Base-by-base conservation (phyloP, 2,329 filamentous ascomycete species). In the Venturia carpophila region DNA sequence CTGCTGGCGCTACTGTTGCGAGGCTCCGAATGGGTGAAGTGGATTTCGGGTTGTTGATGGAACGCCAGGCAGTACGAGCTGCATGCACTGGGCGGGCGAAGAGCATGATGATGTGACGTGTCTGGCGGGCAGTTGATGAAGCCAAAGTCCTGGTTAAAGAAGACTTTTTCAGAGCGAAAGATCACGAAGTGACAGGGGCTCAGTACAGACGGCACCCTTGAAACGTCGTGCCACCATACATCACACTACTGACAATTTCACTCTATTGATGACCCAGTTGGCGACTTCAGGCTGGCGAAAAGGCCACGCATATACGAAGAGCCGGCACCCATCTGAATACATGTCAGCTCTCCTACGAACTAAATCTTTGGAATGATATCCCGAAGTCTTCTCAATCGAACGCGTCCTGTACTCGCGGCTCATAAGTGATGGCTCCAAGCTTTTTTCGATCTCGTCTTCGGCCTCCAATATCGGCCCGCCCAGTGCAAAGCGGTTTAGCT, bases 1-100 rank as follows among this genome's bases (percentile, higher is more conserved):
- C 5, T 39, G 19, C 64, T 72, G 27, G 74, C 77, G 24, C 30
- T 58, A 58, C 24, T 27, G 34, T 39, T 39, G 62, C 45, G 6
- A 52, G 15, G 7, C 24, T 17, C 37, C 45, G 42, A n/a, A 7
- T 52, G 30, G 10, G 7, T 15, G 21, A 10, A 3, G 17, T 15
- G 15, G 1, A 7, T 37, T 34, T n/a, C 19, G 30, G 3, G 19
- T 10, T 47, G 24, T 63, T 19, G 21, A 55, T 17, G 7, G 30
- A 63, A 55, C 3, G 45, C 60, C 24, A 47, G 39, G 42, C 60
- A 27, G 27, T 7, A 7, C 39, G 21, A 37, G 17, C 52, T 37
- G 52, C 9, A 9, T 27, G 30, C 15, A 15, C 37, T 3, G 27
- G 17, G 52, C 27, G 17, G 15, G 15, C 19, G 27, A 27, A 58